These are phyloP conservation scores for Coriaria nepalensis DNA, from an alignment of 306 rosid genomes.

Conservation along the genomic window DNA sequence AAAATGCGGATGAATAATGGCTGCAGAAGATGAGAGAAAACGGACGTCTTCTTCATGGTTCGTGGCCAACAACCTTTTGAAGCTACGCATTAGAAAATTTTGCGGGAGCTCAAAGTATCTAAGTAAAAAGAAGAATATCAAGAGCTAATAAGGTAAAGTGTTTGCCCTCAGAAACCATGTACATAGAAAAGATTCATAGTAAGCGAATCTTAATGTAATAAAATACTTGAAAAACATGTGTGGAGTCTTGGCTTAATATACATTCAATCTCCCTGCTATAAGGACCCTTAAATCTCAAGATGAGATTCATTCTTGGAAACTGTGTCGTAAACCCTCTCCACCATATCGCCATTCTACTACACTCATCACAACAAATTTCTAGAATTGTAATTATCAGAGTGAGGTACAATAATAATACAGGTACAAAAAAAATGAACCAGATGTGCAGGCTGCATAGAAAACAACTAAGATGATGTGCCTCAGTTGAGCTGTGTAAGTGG, in stretches of 20 bases:
- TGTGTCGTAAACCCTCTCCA: conserved; percentile 9
- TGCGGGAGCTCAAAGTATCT: too few relatives aligned
- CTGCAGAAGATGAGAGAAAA: too few relatives aligned
- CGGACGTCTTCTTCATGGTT: not conserved
- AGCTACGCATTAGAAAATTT: too few relatives aligned
- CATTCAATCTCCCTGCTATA: conserved; percentile 22
- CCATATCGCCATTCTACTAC: conserved; percentile 6
- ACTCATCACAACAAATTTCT: conserved; percentile 3
- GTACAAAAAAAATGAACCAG: conserved; percentile 22
- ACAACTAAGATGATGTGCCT: conserved; percentile 1
- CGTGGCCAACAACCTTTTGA: not conserved
- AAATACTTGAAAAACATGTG: conserved; percentile 5
- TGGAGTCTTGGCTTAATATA: conserved; percentile 19
- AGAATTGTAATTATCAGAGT: conserved; percentile 10
- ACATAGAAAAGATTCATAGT: too few relatives aligned
- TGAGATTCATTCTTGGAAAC: conserved; percentile 35
- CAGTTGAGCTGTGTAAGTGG: conserved; percentile 64
- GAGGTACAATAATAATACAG: conserved; percentile 25
- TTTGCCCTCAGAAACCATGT: too few relatives aligned
- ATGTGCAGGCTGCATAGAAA: not conserved
- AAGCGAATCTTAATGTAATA: too few relatives aligned
- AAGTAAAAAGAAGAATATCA: too few relatives aligned
- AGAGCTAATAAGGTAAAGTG: too few relatives aligned
- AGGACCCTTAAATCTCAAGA: conserved; percentile 45
- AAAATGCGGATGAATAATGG: not conserved